Evolutionary conservation across 129 eudicot genomes (phyloP), one percentile per base, ranked within the genome.

Genomic region (Deinandra increscens): DNA sequence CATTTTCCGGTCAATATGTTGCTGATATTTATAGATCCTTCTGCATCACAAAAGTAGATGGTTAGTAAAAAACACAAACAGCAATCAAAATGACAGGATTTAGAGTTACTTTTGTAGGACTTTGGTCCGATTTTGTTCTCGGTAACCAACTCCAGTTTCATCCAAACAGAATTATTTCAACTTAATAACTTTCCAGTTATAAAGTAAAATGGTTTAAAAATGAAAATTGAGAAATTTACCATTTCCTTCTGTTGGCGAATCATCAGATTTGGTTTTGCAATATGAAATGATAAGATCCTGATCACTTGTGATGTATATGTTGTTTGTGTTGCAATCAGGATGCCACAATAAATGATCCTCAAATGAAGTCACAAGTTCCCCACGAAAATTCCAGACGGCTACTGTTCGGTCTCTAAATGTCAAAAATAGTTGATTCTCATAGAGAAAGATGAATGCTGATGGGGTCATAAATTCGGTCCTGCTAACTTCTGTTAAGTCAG

Each of bases 331-430:
- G 94, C 96, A 91, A 42, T 91, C 97, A 9, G 97, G 96, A 85
- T 88, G 97, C 97, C 97, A 88, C 63, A 91, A 78, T 6, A 87
- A 88, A 68, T 91, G 97, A 70, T 91, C 97, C 81, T 91, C 97
- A 60, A 91, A 91, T 12, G 97, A 91, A 15, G 97, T 91, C 64
- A 91, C 97, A 36, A 91, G 88, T 74, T 91, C 97, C 72, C 97
- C 97, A 44, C 94, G 89, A 72, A 88, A 91, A 75, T 91, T 91
- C 97, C 97, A 91, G 13, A 91, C 97, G 43, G 94, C 97, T 36
- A 91, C 97, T 2, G 90, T 88, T 73, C 97, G 80, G 69, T 91
- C 82, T 83, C 94, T 84, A 68, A 91, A 91, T n/a, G 97, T 91
- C 77, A 91, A 51, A 70, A 91, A 91, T 19, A 91, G 78, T 59